Evolutionary conservation across 2,329 filamentous ascomycete species (phyloP).

Genomic region (Nothomitra cinnamomea): DNA sequence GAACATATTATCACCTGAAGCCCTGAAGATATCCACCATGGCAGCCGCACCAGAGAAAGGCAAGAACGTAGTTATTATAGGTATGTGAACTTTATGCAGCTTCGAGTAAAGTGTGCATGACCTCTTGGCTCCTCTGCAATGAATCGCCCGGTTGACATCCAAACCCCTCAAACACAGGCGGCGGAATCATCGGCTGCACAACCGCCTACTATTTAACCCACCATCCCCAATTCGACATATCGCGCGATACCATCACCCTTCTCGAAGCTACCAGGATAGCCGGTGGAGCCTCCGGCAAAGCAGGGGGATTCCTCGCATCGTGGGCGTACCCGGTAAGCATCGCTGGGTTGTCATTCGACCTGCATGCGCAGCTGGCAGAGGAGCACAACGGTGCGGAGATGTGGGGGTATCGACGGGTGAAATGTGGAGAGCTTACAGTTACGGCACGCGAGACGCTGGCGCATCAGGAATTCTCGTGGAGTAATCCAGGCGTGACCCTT

Average conservation of each 20-base stretch:
- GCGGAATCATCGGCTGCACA: constrained; percentile 7
- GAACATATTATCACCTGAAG: no score
- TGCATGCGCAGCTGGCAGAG: constrained; percentile 7
- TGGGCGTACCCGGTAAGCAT: constrained; percentile 10
- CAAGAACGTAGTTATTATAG: background rate
- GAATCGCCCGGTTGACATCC: no score
- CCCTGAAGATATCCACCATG: no score
- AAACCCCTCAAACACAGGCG: background rate
- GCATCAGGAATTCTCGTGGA: constrained; percentile 21
- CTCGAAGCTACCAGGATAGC: constrained; percentile 9
- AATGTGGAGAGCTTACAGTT: constrained; percentile 8
- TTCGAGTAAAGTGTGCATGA: no score
- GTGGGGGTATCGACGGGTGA: constrained; percentile 9
- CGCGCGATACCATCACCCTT: constrained; percentile 5
- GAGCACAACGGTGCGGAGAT: constrained; percentile 6
- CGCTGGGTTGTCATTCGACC: constrained; percentile 6
- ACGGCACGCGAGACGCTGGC: constrained; percentile 12
- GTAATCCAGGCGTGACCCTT: constrained; percentile 20
- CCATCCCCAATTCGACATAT: constrained; percentile 5
- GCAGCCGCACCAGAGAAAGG: background rate
- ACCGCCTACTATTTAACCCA: constrained; percentile 6
- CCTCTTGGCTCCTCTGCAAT: no score
- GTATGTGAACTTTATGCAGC: background rate
- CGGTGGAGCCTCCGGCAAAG: constrained; percentile 10
- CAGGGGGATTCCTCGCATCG: constrained; percentile 8